These are phyloP conservation scores for Hansenula anomala DNA, from an alignment of 1,139 yeast genomes.

Conservation along the genomic window DNA sequence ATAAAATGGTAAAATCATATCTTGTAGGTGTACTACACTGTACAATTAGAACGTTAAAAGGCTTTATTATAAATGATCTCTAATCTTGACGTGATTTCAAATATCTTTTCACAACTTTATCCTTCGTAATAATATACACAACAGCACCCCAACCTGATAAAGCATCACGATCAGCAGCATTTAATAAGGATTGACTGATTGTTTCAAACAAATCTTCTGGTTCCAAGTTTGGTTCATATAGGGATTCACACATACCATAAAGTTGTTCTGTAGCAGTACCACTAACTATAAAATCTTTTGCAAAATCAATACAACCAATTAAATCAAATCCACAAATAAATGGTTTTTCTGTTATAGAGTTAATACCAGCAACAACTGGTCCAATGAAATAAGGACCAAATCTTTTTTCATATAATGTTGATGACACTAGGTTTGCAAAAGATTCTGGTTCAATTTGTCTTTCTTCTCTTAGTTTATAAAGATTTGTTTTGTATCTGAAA, in stretches of 20 bases:
- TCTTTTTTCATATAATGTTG: conserved; percentile 84
- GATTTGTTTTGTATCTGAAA: conserved; percentile 78
- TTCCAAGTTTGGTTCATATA: conserved; percentile 88
- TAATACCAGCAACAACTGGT: conserved; percentile 94
- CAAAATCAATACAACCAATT: conserved; percentile 94
- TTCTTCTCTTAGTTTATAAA: conserved; percentile 90
- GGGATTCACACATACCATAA: conserved; percentile 98
- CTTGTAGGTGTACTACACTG: no score
- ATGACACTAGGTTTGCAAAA: conserved; percentile 87
- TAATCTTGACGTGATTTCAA: conserved; percentile 93
- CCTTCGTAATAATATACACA: conserved; percentile 89
- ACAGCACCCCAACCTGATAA: conserved; percentile 98
- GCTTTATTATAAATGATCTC: no score
- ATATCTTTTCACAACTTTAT: conserved; percentile 80
- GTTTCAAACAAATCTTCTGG: conserved; percentile 97
- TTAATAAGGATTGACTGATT: conserved; percentile 86
- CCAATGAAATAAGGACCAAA: conserved; percentile 98
- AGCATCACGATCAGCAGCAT: conserved; percentile 97
- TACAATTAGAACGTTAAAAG: no score
- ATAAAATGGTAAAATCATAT: no score
- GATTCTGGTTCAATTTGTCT: conserved; percentile 89
- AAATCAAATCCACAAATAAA: conserved; percentile 94
- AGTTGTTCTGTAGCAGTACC: conserved; percentile 97
- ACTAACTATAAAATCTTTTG: conserved; percentile 92
- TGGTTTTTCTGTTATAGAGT: conserved; percentile 76